Percentiles rank a stretch among this genome's conserved stretches.
These are phyloP conservation scores for Penicillium expansum DNA, from an alignment of 2,329 filamentous ascomycete genomes.

Conservation along the genomic window DNA sequence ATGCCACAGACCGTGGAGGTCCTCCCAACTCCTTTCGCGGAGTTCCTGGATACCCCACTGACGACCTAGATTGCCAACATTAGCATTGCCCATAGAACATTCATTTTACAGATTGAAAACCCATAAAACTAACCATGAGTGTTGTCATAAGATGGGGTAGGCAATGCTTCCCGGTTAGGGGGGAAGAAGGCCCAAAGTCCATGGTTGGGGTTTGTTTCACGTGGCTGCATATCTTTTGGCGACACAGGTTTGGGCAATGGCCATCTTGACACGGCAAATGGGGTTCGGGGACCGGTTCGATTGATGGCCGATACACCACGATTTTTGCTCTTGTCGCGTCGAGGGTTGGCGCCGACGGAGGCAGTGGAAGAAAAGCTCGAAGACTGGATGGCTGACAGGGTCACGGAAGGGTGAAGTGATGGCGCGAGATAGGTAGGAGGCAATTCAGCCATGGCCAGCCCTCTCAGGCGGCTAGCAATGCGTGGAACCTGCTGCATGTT, in stretches of 20 bases:
- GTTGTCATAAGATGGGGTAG: conserved; percentile 67
- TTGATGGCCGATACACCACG: conserved; percentile 81
- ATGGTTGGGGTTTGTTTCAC: conserved; percentile 67
- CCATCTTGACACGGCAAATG: conserved; percentile 69
- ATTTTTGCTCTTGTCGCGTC: conserved; percentile 72
- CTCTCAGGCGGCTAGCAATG: conserved; percentile 35
- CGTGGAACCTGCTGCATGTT: conserved; percentile 36
- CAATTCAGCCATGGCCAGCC: conserved; percentile 36
- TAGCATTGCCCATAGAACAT: conserved; percentile 9
- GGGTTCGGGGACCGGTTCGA: conserved; percentile 70
- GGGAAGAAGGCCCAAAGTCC: conserved; percentile 93
- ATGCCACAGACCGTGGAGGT: conserved; percentile 92
- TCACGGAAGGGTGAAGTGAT: conserved; percentile 37
- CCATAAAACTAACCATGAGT: conserved; percentile 58
- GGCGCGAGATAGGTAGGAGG: conserved; percentile 48
- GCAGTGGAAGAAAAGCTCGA: conserved; percentile 53
- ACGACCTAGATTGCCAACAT: conserved; percentile 53
- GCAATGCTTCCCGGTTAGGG: conserved; percentile 64
- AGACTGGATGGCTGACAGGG: conserved; percentile 32
- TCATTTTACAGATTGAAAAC: not conserved
- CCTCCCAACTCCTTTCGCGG: conserved; percentile 86
- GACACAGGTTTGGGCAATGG: conserved; percentile 71
- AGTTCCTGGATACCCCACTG: conserved; percentile 84
- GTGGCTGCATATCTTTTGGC: conserved; percentile 47
- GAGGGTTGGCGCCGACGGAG: conserved; percentile 47